Conservation (phyloP, 139 green algal species). For the Picocystis salinarum region DNA sequence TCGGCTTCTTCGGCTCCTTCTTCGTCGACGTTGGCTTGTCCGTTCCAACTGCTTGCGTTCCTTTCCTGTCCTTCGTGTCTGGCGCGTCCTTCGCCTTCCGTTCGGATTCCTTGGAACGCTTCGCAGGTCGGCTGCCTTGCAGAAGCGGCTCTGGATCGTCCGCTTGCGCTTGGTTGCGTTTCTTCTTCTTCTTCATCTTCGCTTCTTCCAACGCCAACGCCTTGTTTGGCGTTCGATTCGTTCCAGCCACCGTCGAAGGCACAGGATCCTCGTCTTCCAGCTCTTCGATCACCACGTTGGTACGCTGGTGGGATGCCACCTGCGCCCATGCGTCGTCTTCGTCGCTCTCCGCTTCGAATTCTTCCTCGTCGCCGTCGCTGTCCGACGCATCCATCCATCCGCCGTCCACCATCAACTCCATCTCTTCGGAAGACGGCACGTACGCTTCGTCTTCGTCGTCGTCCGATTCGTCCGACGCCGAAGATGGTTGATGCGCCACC, state of each 20-base stretch:
- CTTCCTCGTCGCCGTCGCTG: conserved; percentile 1
- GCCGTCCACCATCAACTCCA: background rate
- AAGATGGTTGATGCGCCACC: conserved; percentile 20
- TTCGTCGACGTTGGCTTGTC: background rate
- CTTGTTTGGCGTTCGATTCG: no score
- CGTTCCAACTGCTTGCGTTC: no score
- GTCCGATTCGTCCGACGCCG: conserved; percentile 7
- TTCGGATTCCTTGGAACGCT: no score
- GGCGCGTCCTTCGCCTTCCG: background rate
- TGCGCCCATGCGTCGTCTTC: background rate
- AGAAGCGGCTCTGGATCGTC: no score
- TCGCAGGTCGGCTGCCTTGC: no score
- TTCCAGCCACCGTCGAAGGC: no score
- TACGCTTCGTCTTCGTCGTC: background rate
- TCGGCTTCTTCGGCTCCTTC: background rate
- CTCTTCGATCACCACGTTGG: no score
- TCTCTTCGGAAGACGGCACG: background rate
- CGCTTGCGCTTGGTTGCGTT: no score
- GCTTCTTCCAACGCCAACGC: no score
- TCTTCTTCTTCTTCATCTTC: no score
- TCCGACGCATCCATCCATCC: background rate
- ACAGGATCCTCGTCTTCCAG: no score
- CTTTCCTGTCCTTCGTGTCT: background rate
- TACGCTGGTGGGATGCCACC: no score
- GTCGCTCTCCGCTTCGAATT: background rate